Base-by-base conservation (phyloP, 306 rosid species). In the Cucurbita moschata region DNA sequence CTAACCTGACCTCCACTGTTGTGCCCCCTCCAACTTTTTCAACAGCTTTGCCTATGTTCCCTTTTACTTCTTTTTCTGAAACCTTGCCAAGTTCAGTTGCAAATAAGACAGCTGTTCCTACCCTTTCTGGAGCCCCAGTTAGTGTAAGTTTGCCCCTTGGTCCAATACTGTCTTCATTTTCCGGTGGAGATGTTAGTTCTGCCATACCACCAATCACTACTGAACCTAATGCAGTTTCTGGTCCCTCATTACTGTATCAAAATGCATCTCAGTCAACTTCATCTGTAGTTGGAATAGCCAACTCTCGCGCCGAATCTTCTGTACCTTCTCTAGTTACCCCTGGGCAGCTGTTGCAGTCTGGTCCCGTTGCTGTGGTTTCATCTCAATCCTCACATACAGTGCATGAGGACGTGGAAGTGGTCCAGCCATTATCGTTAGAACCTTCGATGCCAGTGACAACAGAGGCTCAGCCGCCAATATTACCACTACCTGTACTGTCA, bases 401-500 rank as follows among this genome's bases (percentile, higher is more conserved):
- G 43, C 90, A 87, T 42, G 87, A 87, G 85, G 91, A 90, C 78
- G 92, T 90, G 74, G 96, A 92, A 77, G 90, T 90, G 66, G 85
- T 92, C 77, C 87, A 84, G 57, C 86, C 80, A 68, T 83, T 85
- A 43, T 80, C 91, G 1, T 60, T 88, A 77, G 21, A 61, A 61
- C 67, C 19, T 43, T 63, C 82, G 40, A 50, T 70, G 39, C 79
- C 87, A 49, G 83, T 83, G 66, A 75, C 87, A n/a, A 55, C 96
- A 40, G 96, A 84, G 79, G 62, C 82, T 44, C 92, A 87, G 76
- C 91, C 92, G 10, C 96, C 96, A 47, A 87, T 90, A 80, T 78
- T 92, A 79, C 96, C 97, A 46, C 75, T 89, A 73, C 96, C 98
- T 43, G 77, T 80, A 53, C 72, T 87, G 64, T 81, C 88, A 46